Conservation (phyloP, 2,329 filamentous ascomycete species). For the Monilinia aucupariae region DNA sequence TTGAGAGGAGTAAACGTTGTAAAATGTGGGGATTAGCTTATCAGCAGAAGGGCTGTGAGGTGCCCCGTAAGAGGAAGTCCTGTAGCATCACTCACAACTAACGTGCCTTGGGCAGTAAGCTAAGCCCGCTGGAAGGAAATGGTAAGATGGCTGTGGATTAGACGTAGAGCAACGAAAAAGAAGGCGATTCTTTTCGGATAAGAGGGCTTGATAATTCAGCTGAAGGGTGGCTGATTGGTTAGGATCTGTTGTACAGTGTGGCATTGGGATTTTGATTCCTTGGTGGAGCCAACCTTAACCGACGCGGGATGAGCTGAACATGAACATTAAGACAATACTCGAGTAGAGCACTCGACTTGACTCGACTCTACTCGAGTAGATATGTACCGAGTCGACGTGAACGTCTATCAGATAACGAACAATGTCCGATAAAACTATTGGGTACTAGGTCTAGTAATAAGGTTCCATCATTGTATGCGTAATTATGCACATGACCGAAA, state of each 20-base stretch:
- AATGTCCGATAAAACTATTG: too few relatives aligned
- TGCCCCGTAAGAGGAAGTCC: neutral
- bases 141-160: neutral
- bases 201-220: neutral
- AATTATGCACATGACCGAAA: too few relatives aligned
- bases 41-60: neutral
- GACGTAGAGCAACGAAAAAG: neutral
- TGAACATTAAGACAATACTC: neutral
- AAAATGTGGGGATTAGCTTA: neutral
- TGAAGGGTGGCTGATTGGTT: neutral
- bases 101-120: neutral
- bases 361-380: too few relatives aligned
- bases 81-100: neutral
- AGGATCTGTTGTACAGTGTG: constrained; percentile 3
- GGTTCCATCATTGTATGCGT: too few relatives aligned
- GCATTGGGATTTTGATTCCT: neutral
- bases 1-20: constrained; percentile 8
- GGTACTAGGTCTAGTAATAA: too few relatives aligned
- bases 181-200: neutral
- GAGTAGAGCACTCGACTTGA: too few relatives aligned
- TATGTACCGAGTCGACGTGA: too few relatives aligned
- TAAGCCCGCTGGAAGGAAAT: neutral
- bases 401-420: too few relatives aligned
- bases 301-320: constrained; percentile 9
- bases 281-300: neutral